A percentile compares a stretch with the other conserved stretches of the same genome.
These are phyloP conservation scores for Penicillium bialowiezense DNA, from an alignment of 495 filamentous ascomycete species.

Conservation along the genomic window DNA sequence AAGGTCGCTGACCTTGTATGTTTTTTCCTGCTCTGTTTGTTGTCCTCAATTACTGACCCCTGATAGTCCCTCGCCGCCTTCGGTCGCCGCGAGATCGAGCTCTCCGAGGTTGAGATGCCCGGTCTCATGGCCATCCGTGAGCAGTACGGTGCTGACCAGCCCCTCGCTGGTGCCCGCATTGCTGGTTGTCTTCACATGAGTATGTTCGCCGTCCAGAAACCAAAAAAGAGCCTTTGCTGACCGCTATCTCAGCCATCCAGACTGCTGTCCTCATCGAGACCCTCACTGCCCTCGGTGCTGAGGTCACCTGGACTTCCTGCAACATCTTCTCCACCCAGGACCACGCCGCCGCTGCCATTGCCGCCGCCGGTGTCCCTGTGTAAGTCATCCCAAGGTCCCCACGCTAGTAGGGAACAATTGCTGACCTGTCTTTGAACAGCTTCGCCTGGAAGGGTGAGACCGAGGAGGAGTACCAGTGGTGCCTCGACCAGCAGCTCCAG, in stretches of 20 bases:
- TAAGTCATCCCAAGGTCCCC: constrained; percentile 34
- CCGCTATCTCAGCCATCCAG: constrained; percentile 71
- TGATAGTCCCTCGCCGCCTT: constrained; percentile 84
- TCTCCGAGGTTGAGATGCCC: constrained; percentile 98
- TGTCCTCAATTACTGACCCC: constrained; percentile 18
- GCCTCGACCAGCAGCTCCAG: constrained; percentile 93
- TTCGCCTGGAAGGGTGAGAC: constrained; percentile 99
- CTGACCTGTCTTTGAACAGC: constrained; percentile 32
- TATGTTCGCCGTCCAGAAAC: constrained; percentile 35
- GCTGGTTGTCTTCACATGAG: constrained; percentile 99
- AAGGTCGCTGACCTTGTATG: constrained; percentile 95
- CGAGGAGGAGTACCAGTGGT: constrained; percentile 99
- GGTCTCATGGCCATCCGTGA: constrained; percentile 92
- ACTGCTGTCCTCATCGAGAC: constrained; percentile 99
- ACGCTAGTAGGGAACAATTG: background rate
- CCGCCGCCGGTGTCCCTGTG: constrained; percentile 89
- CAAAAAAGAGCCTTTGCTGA: constrained; percentile 5
- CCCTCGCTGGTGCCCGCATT: constrained; percentile 85
- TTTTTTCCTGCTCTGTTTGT: constrained; percentile 12
- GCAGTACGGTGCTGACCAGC: constrained; percentile 92
- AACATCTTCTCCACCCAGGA: constrained; percentile 99
- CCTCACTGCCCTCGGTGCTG: constrained; percentile 85
- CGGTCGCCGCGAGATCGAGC: constrained; percentile 97
- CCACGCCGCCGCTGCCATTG: constrained; percentile 96
- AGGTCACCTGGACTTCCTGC: constrained; percentile 95